phyloP scores from a whole-genome alignment of 331 rosid genomes.

The Saraca asoca region DNA sequence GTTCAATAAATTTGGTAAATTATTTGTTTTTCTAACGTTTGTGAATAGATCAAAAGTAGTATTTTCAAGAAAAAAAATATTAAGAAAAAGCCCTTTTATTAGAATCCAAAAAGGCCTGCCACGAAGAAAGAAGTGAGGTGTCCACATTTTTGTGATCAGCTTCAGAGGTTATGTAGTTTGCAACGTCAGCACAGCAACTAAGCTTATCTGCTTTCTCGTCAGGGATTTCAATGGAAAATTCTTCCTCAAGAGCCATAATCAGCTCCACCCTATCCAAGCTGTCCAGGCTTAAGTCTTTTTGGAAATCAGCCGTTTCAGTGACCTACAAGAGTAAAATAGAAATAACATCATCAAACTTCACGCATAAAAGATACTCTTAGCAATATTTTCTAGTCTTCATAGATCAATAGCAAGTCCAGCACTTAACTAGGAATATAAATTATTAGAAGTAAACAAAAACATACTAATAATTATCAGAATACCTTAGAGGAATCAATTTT shows the following conservation, averaged over 20 bases:
- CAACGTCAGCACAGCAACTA: constrained; percentile 76
- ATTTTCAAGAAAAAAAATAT: too few species aligned
- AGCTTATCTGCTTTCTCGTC: constrained; percentile 79
- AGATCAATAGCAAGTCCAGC: not conserved
- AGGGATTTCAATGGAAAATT: constrained; percentile 76
- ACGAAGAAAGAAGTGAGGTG: constrained; percentile 29
- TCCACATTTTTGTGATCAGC: constrained; percentile 43
- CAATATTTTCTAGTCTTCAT: not conserved
- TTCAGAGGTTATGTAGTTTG: constrained; percentile 54
- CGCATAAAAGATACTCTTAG: not conserved
- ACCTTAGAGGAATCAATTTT: constrained; percentile 64
- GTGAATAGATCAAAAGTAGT: too few species aligned
- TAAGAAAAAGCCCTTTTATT: too few species aligned
- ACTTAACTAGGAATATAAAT: constrained; percentile 1
- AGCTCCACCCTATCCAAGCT: constrained; percentile 82
- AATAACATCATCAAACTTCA: constrained; percentile 21
- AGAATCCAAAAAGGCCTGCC: not conserved
- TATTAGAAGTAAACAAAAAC: not conserved
- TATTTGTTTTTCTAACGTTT: too few species aligned
- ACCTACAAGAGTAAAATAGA: constrained; percentile 45
- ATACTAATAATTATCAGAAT: constrained; percentile 5
- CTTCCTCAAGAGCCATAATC: constrained; percentile 82
- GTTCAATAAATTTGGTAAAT: too few species aligned
- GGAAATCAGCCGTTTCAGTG: constrained; percentile 74
- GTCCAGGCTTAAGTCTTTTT: constrained; percentile 76